Evolutionary conservation across 805 yeast genomes (phyloP), one percentile per base, ranked within the genome.

Genomic region (Candida maesae): DNA sequence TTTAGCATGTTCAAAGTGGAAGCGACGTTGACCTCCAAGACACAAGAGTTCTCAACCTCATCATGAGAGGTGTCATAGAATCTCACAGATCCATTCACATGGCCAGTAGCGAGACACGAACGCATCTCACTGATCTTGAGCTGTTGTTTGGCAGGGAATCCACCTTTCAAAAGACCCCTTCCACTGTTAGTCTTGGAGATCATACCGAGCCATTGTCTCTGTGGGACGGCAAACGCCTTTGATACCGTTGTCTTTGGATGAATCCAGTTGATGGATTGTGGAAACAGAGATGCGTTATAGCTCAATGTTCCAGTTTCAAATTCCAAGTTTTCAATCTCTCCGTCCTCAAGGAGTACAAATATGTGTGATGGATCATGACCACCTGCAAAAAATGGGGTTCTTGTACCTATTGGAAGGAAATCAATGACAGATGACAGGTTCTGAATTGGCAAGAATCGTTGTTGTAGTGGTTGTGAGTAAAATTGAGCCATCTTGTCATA

Each of bases 11-110:
- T 68, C 28, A 81, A 49, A 12, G 79, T 68, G 31, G 67, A 64
- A 1, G 78, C 63, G 10, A 81, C 66, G 51, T 77, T 74, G 27
- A 82, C 71, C 47, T 81, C 85, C 49, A 84, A 65, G 4, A 79
- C 79, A 6, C 75, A 66, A 8, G 74, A 64, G 29, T 79, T 80
- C 42, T 73, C 79, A 6, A 80, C 53, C 46, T 86, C 96, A 16
- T 84, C 84, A 42, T 80, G 78, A 0, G 95, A 79, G 0, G 88
- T 81, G 63, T 91, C 95, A 79, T 89, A 81, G 9, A 91, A 68
- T 39, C 96, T 72, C 0, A 93, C 77, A 26, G 81, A 74, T 0
- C 97, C 98, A 58, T 83, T 83, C 26, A 80, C 76, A 56, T 93
- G 96, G 1, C 97, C 98, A 0, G 95, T 81, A 1, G 88, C 79